These are phyloP conservation scores for Blastobotrys capitulatus DNA, from an alignment of 1,139 yeast genomes.

Conservation along the genomic window DNA sequence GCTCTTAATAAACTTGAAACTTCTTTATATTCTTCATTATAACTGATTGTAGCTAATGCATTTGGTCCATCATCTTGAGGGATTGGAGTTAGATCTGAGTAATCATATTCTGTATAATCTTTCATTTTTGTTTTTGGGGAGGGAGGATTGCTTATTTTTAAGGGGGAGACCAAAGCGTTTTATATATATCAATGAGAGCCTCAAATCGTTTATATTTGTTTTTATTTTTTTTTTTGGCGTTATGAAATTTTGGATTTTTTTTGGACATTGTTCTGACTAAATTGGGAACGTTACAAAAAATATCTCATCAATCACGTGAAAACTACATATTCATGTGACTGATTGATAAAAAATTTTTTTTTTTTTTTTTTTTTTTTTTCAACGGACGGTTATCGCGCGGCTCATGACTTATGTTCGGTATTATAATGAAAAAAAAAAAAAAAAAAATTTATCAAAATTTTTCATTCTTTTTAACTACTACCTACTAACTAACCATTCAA, in stretches of 20 bases:
- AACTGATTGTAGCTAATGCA: conserved; percentile 66
- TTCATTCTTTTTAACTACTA: not conserved
- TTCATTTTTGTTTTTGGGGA: not conserved
- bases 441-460: conserved; percentile 1
- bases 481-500: no score
- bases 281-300: no score
- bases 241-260: no score
- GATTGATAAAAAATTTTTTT: not conserved
- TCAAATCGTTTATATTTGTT: no score
- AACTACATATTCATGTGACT: no score
- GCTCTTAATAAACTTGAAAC: conserved; percentile 61
- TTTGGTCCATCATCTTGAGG: conserved; percentile 40
- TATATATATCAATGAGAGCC: no score
- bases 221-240: no score
- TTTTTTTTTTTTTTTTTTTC: not conserved
- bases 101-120: conserved; percentile 21
- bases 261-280: no score
- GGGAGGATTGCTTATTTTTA: no score
- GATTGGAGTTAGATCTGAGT: conserved; percentile 33
- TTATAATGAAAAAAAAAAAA: not conserved
- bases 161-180: no score
- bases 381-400: not conserved
- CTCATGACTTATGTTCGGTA: not conserved
- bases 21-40: conserved; percentile 61
- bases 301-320: no score